These are phyloP conservation scores for Filosporella fistucella DNA, from an alignment of 495 filamentous ascomycete species.

Conservation along the genomic window DNA sequence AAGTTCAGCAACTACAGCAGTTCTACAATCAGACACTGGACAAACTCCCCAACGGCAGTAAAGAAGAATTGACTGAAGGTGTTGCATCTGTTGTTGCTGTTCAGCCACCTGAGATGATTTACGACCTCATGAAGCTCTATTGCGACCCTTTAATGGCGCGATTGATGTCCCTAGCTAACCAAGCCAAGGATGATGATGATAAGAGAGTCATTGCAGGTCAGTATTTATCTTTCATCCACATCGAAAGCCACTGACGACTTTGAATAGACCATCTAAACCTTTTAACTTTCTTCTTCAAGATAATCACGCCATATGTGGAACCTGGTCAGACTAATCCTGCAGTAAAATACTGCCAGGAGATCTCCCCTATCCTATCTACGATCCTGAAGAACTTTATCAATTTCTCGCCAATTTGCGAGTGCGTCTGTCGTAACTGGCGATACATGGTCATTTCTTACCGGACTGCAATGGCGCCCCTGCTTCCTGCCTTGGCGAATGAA, in stretches of 20 bases:
- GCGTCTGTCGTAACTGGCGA: conserved; percentile 90
- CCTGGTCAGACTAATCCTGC: conserved; percentile 77
- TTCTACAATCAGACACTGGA: conserved; percentile 90
- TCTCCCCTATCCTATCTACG: conserved; percentile 78
- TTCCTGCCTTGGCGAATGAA: conserved; percentile 81
- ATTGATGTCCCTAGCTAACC: conserved; percentile 81
- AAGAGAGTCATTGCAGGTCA: conserved; percentile 80
- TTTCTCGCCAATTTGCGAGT: conserved; percentile 85
- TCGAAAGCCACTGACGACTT: conserved; percentile 21
- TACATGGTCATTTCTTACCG: conserved; percentile 95
- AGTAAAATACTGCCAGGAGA: conserved; percentile 92
- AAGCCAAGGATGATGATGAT: conserved; percentile 71
- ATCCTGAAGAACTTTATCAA: conserved; percentile 81
- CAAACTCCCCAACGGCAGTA: conserved; percentile 75
- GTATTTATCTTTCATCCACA: conserved; percentile 2
- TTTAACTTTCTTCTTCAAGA: conserved; percentile 82
- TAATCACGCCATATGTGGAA: conserved; percentile 71
- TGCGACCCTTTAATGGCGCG: conserved; percentile 87
- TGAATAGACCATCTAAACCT: conserved; percentile 77
- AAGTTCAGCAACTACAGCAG: conserved; percentile 76
- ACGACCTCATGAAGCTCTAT: conserved; percentile 82
- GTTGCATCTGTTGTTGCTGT: conserved; percentile 86
- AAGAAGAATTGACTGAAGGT: conserved; percentile 94
- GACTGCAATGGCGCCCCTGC: conserved; percentile 77
- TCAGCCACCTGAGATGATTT: conserved; percentile 74